A percentile compares a stretch with the other conserved stretches of the same genome.
Evolutionary conservation across 441 rosid species (phyloP).

Genomic region (Omphalea diandra): DNA sequence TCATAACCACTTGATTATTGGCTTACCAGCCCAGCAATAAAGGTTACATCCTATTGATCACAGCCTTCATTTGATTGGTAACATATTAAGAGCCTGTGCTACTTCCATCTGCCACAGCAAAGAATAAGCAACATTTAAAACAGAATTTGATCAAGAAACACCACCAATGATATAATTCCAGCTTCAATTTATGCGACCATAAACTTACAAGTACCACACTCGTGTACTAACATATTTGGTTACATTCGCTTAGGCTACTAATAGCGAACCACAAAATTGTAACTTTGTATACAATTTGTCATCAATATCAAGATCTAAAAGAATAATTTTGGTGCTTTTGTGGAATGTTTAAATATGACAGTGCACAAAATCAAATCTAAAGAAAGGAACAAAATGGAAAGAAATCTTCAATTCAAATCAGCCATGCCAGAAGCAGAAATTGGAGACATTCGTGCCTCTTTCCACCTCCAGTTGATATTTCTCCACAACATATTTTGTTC

Average conservation of each 20-base stretch:
- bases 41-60: too few relatives aligned
- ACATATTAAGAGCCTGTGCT: neutral
- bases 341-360: neutral
- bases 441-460: neutral
- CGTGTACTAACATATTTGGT: neutral
- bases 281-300: neutral
- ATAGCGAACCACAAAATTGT: too few relatives aligned
- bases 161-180: neutral
- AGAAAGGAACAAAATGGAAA: neutral
- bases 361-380: neutral
- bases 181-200: neutral
- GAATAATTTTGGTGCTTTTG: neutral
- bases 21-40: neutral
- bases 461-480: neutral
- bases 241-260: too few relatives aligned
- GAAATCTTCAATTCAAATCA: neutral
- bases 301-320: neutral
- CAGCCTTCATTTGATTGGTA: too few relatives aligned
- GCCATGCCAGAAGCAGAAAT: neutral
- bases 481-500: neutral
- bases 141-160: neutral
- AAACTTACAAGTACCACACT: neutral
- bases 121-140: neutral
- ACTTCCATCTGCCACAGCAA: neutral
- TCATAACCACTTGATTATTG: neutral